Evolutionary conservation across 371 early-diverging fungal genomes (phyloP), one percentile per base, ranked within the genome.

Genomic region (Thermomucor indicae-seudaticae): DNA sequence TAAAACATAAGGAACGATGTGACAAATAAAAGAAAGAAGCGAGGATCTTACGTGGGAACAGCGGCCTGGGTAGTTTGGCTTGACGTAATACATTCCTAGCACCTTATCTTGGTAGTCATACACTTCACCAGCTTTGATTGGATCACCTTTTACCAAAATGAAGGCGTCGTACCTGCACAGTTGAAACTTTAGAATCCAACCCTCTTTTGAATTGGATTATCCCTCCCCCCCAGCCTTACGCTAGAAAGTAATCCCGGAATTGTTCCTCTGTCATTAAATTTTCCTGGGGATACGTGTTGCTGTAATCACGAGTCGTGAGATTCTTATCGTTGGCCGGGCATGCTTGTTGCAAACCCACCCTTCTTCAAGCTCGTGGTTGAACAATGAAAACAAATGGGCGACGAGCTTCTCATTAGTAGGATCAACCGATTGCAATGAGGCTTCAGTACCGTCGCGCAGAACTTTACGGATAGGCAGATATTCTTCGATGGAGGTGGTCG

Each of bases 241-340:
- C 67, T 4, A 82, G 54, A 47, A 83, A 81, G 57, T 82, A 81
- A 39, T 64, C 69, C 17, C 62, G 55, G 55, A 89, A 89, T 37
- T 67, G 73, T 1, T 63, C 58, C 8, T 48, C 51, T 37, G 65
- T 64, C 48, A 87, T 47, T 16, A 30, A 30, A 39, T 67, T 53
- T 61, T 88, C 87, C 51, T 86, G 86, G 12, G 91, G 89, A 54
- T 90, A 90, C 7, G 87, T 87, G 28, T 80, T 80, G 28, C 74
- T 74, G 58, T 16, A 51, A n/a, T 32, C 10, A 4, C 23, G 11
- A 10, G n/a, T 11, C 39, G 16, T 12, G 4, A 1, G 24, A 44
- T 16, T 11, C 2, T 11, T 10, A 23, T n/a, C 6, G 12, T 24
- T n/a, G 19, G 7, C 17, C 17, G 20, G 7, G 40, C 6, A 28